These are phyloP conservation scores for Crucihimalaya himalaica DNA, from an alignment of 345 rosid genomes.

Conservation along the genomic window DNA sequence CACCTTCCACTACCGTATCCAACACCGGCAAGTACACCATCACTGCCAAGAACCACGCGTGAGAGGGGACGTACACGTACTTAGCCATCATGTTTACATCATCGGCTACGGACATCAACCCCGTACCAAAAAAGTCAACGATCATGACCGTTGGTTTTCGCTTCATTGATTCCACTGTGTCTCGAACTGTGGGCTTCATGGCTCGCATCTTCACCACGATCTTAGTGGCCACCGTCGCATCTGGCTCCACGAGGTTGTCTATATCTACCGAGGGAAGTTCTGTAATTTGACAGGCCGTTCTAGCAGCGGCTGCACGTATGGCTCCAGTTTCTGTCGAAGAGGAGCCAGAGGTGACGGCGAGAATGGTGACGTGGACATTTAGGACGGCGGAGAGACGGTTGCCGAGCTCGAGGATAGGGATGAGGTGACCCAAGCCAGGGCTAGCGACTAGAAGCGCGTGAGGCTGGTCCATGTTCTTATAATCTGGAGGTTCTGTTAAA, in stretches of 20 bases:
- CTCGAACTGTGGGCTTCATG: constrained; percentile 36
- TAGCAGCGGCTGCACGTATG: constrained; percentile 22
- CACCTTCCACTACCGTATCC: constrained; percentile 46
- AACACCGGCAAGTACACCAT: constrained; percentile 38
- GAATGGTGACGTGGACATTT: constrained; percentile 47
- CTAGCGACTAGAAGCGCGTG: constrained; percentile 51
- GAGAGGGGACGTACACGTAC: constrained; percentile 37
- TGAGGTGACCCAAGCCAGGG: constrained; percentile 67
- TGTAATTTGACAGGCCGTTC: constrained; percentile 31
- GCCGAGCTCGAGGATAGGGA: constrained; percentile 60
- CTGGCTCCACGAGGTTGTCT: constrained; percentile 38
- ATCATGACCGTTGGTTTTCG: constrained; percentile 50
- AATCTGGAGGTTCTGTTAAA: not conserved
- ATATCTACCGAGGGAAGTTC: constrained; percentile 44
- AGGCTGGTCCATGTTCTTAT: constrained; percentile 40
- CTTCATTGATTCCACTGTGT: constrained; percentile 39
- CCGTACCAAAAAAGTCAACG: constrained; percentile 55
- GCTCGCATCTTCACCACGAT: constrained; percentile 48
- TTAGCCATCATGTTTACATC: constrained; percentile 43
- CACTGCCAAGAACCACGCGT: constrained; percentile 61
- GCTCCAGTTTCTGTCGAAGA: constrained; percentile 33
- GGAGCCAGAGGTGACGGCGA: constrained; percentile 36
- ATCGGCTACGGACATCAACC: constrained; percentile 43
- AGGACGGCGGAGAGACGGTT: constrained; percentile 45
- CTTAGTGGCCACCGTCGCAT: constrained; percentile 33